These are phyloP conservation scores for Colletotrichum brevisporum DNA, from an alignment of 2,329 filamentous ascomycete species.

Conservation along the genomic window DNA sequence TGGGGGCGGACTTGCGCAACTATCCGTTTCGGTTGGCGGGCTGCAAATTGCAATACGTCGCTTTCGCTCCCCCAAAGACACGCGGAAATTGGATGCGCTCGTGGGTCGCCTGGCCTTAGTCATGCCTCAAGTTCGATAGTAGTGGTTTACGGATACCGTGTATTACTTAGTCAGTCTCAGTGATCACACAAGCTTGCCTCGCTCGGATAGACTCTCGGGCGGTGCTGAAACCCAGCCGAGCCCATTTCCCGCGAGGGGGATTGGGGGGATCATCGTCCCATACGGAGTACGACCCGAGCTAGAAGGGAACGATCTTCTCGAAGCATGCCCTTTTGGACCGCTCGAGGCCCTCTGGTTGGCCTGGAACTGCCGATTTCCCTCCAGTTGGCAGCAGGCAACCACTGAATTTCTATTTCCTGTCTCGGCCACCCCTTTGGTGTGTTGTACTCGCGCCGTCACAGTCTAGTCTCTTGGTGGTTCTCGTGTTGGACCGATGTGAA, in stretches of 20 bases:
- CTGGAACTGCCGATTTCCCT: constrained; percentile 15
- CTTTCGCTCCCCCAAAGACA: neutral
- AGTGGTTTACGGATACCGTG: neutral
- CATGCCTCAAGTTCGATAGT: constrained; percentile 8
- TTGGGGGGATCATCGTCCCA: constrained; percentile 14
- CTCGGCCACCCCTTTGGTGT: constrained; percentile 35
- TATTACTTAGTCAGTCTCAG: too few relatives aligned
- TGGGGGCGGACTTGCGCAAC: neutral
- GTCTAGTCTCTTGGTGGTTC: neutral
- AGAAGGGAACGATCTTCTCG: constrained; percentile 34
- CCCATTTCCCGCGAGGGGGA: constrained; percentile 13
- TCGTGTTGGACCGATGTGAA: constrained; percentile 2
- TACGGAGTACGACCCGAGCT: constrained; percentile 14
- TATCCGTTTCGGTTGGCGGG: neutral
- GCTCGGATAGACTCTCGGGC: constrained; percentile 35
- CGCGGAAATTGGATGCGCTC: constrained; percentile 1
- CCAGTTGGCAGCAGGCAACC: constrained; percentile 23
- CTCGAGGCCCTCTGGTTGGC: constrained; percentile 23
- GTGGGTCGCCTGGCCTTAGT: constrained; percentile 15
- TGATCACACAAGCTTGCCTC: neutral
- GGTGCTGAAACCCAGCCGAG: constrained; percentile 31
- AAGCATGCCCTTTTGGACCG: constrained; percentile 34
- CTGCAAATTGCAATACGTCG: neutral
- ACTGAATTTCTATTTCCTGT: constrained; percentile 5
- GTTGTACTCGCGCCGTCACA: constrained; percentile 9